phyloP scores from a whole-genome alignment of 805 yeast genomes.

The Saccharomycopsis schoenii region DNA sequence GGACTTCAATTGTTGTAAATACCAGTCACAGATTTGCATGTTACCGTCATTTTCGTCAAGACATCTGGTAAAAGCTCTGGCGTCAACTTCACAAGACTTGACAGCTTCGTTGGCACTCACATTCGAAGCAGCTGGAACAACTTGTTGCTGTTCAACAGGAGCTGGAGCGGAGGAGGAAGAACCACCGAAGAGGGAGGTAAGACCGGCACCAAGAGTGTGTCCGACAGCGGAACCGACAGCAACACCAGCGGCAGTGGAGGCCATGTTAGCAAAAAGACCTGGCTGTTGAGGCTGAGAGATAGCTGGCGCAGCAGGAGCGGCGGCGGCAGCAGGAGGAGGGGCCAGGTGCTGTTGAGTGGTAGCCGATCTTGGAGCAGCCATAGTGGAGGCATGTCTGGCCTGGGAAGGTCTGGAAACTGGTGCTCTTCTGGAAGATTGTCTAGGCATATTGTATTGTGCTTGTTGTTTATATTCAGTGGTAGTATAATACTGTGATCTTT shows the following conservation, averaged over 20 bases:
- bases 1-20: constrained; percentile 93
- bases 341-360: constrained; percentile 33
- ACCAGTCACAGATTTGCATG: constrained; percentile 94
- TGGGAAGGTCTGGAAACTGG: constrained; percentile 35
- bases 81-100: constrained; percentile 79
- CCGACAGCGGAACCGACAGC: constrained; percentile 98
- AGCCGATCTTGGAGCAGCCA: constrained; percentile 33
- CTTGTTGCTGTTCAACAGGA: constrained; percentile 33
- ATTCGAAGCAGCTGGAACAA: constrained; percentile 26
- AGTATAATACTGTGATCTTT: neutral
- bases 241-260: constrained; percentile 98
- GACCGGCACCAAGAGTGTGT: constrained; percentile 92
- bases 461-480: neutral
- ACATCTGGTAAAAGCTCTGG: constrained; percentile 92
- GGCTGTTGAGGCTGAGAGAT: constrained; percentile 55
- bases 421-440: constrained; percentile 31
- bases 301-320: constrained; percentile 38
- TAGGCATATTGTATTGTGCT: constrained; percentile 29
- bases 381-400: constrained; percentile 65
- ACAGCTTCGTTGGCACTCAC: constrained; percentile 33
- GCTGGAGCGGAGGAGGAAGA: constrained; percentile 47
- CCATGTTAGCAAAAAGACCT: constrained; percentile 94
- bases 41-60: constrained; percentile 88
- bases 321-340: constrained; percentile 40
- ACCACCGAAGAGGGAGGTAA: constrained; percentile 83